A percentile compares a stretch with the other conserved stretches of the same genome.
phyloP scores from a whole-genome alignment of 2,329 filamentous ascomycete species.

The Tolypocladium tropicale region DNA sequence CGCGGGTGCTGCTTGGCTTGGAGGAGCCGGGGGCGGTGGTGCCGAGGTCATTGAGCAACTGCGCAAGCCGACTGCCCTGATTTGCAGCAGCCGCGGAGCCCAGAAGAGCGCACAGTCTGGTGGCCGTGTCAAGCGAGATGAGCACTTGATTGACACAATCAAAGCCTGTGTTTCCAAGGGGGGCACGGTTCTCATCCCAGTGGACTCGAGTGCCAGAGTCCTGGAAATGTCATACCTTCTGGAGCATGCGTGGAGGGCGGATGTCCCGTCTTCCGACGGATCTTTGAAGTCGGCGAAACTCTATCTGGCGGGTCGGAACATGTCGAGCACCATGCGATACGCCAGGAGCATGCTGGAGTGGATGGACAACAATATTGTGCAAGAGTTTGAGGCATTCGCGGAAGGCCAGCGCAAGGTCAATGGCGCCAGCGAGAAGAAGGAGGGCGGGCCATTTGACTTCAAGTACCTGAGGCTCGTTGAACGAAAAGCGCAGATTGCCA shows the following conservation, averaged over 20 bases:
- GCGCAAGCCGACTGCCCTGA: conserved; percentile 82
- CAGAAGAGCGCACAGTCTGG: conserved; percentile 60
- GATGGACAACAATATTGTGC: conserved; percentile 95
- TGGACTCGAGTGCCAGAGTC: conserved; percentile 90
- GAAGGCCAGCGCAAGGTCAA: conserved; percentile 38
- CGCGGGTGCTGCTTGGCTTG: conserved; percentile 87
- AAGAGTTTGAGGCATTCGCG: conserved; percentile 72
- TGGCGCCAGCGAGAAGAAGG: conserved; percentile 38
- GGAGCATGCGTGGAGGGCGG: conserved; percentile 80
- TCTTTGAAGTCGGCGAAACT: conserved; percentile 47
- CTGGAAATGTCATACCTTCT: conserved; percentile 85
- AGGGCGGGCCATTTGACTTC: conserved; percentile 77
- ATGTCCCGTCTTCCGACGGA: conserved; percentile 41
- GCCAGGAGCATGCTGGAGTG: conserved; percentile 95
- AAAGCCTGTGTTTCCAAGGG: conserved; percentile 67
- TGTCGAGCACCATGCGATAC: conserved; percentile 80
- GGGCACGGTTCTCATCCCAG: conserved; percentile 85
- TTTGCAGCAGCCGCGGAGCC: conserved; percentile 81
- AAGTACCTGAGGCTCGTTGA: conserved; percentile 76
- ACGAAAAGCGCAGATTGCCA: conserved; percentile 67
- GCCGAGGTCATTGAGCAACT: conserved; percentile 90
- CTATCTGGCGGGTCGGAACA: conserved; percentile 78
- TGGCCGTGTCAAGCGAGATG: conserved; percentile 73
- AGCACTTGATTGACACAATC: conserved; percentile 74
- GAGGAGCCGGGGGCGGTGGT: conserved; percentile 67